Evolutionary conservation across 2,329 filamentous ascomycete genomes (phyloP).

Genomic region (Penicillium sp.): DNA sequence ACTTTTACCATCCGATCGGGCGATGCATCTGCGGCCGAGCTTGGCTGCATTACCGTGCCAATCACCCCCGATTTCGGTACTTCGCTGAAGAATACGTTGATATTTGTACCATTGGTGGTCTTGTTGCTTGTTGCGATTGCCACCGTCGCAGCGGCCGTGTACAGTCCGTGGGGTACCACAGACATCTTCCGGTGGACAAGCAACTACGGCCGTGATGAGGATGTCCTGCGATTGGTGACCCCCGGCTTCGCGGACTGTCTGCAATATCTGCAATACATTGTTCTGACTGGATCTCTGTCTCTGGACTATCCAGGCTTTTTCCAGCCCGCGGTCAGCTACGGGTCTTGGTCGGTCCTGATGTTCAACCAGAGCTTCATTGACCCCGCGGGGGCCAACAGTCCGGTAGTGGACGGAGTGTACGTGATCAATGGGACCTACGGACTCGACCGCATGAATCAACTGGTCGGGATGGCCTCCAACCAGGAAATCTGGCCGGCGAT

Average conservation of each 20-base stretch:
- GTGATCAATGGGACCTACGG: slow-evolving; percentile 71
- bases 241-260: slow-evolving; percentile 95
- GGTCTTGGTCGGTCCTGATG: slow-evolving; percentile 81
- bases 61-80: slow-evolving; percentile 77
- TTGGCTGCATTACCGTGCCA: slow-evolving; percentile 76
- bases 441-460: slow-evolving; percentile 69
- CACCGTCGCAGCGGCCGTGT: slow-evolving; percentile 76
- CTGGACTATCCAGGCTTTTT: slow-evolving; percentile 91
- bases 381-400: slow-evolving; percentile 58
- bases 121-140: slow-evolving; percentile 74
- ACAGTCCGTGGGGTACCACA: slow-evolving; percentile 86
- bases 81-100: slow-evolving; percentile 61
- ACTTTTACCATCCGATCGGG: slow-evolving; percentile 72
- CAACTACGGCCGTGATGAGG: slow-evolving; percentile 91
- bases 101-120: slow-evolving; percentile 70
- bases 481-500: slow-evolving; percentile 90
- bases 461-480: slow-evolving; percentile 69
- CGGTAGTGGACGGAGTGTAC: slow-evolving; percentile 80
- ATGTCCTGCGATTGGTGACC: slow-evolving; percentile 84
- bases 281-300: slow-evolving; percentile 78
- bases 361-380: slow-evolving; percentile 88
- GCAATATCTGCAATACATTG: slow-evolving; percentile 92
- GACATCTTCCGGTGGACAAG: slow-evolving; percentile 95
- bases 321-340: slow-evolving; percentile 82
- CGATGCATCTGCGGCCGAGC: slow-evolving; percentile 54